Percentiles rank a stretch among this genome's conserved stretches.
Conservation (phyloP, 306 rosid genomes). For the Casuarina glauca region DNA sequence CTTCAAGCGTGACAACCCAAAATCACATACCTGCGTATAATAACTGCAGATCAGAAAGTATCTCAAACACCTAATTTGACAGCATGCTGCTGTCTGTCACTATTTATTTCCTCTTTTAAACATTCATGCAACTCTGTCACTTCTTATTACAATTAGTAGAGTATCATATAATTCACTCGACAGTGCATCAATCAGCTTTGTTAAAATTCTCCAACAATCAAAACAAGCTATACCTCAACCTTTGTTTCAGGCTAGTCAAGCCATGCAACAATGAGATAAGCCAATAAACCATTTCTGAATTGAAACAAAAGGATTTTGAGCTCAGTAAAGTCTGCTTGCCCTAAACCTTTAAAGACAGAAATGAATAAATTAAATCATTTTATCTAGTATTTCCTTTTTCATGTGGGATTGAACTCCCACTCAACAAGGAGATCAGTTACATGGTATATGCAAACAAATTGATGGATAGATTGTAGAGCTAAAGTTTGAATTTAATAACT, state of each 20-base stretch:
- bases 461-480: no score
- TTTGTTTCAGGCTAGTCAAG: not conserved
- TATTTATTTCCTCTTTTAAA: not conserved
- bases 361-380: no score
- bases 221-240: not conserved
- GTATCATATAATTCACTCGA: not conserved
- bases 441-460: no score
- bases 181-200: slow-evolving; percentile 1
- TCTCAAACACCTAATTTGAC: not conserved
- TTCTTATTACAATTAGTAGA: not conserved
- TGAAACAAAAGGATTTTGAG: not conserved
- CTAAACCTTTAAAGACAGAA: no score
- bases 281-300: not conserved
- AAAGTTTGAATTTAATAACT: no score
- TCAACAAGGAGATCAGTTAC: no score
- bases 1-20: slow-evolving; percentile 98
- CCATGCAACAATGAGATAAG: not conserved
- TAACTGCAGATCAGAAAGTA: not conserved
- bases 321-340: no score
- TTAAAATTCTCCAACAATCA: not conserved
- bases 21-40: slow-evolving; percentile 73
- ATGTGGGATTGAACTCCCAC: no score
- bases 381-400: no score
- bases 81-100: not conserved
- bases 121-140: not conserved